These are phyloP conservation scores for Sungouiozyma ichnusensis DNA, from an alignment of 805 yeast species.

Conservation along the genomic window DNA sequence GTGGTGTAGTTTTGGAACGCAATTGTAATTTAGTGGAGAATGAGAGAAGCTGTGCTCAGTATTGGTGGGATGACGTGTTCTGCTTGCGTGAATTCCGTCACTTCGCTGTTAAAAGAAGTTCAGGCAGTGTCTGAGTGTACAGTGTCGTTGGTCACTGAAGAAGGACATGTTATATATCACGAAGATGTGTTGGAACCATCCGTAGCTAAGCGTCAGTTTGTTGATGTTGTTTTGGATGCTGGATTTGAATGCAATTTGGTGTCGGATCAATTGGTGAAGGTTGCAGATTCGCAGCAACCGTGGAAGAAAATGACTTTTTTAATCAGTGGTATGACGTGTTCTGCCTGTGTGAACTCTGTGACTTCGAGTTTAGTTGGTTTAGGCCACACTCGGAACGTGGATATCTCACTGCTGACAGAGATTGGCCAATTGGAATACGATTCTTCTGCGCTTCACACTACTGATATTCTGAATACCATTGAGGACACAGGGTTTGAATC, in stretches of 20 bases:
- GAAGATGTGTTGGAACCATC: slow-evolving; percentile 3
- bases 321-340: slow-evolving; percentile 80
- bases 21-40: slow-evolving; percentile 24
- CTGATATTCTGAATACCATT: slow-evolving; percentile 39
- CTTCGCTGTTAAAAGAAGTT: slow-evolving; percentile 37
- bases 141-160: slow-evolving; percentile 56
- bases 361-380: slow-evolving; percentile 38
- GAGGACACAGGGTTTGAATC: slow-evolving; percentile 70
- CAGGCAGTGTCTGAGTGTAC: slow-evolving; percentile 44
- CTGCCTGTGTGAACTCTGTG: slow-evolving; percentile 68
- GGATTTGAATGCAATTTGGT: slow-evolving; percentile 51
- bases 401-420: slow-evolving; percentile 69
- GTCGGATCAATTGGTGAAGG: neutral
- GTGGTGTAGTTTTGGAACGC: too few species aligned
- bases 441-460: slow-evolving; percentile 21
- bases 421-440: slow-evolving; percentile 51
- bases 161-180: slow-evolving; percentile 37
- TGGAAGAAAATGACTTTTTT: slow-evolving; percentile 1
- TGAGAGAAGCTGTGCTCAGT: neutral
- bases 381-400: slow-evolving; percentile 37
- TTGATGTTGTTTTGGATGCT: slow-evolving; percentile 56
- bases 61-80: slow-evolving; percentile 83
- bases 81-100: slow-evolving; percentile 65
- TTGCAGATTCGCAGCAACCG: neutral
- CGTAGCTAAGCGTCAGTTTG: slow-evolving; percentile 3